Evolutionary conservation across 495 filamentous ascomycete species (phyloP), one percentile per base, ranked within the genome.

Genomic region (Penicillium maclennaniae): DNA sequence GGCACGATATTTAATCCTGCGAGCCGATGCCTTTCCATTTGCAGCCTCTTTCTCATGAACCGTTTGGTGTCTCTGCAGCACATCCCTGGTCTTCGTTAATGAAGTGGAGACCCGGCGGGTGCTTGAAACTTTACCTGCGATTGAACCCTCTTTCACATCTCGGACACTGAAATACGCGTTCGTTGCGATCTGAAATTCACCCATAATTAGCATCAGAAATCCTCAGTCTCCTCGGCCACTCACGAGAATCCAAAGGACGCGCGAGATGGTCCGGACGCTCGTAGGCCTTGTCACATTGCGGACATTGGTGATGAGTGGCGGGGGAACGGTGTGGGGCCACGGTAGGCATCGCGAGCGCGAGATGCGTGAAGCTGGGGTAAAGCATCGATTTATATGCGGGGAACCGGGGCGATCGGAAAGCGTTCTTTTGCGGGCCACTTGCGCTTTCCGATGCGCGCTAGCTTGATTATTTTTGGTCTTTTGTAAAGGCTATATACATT

Each of bases 181-280:
- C 48, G 10, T 66, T 66, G 17, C 60, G 57, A 50, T 62, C 60
- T 63, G 36, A 17, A 23, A 23, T 23, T 2, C 23, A 23, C 23
- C 23, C 2, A 23, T 5, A 23, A 2, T 14, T 15, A 7, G 34
- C 34, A 3, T 37, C 34, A 37, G 34, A 7, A 37, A 12, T 3
- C 40, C 17, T 21, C 40, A 1, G 28, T 12, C 9, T 16, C 20
- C 6, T 7, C 16, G 4, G 6, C 28, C 26, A 53, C 54, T 44
- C 42, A 66, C 62, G 65, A 37, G 65, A 66, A 39, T 68, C 60
- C 23, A 66, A 45, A 47, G 66, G 65, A 26, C 65, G 65, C 17
- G 62, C 58, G n/a, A 68, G 44, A 53, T 68, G 65, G 47, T 68
- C 66, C 8, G 59, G 51, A 1, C 59, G 47, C 23, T 61, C 59